phyloP scores from a whole-genome alignment of 768 basidiomycete genomes.

The Termitomyces sp. region DNA sequence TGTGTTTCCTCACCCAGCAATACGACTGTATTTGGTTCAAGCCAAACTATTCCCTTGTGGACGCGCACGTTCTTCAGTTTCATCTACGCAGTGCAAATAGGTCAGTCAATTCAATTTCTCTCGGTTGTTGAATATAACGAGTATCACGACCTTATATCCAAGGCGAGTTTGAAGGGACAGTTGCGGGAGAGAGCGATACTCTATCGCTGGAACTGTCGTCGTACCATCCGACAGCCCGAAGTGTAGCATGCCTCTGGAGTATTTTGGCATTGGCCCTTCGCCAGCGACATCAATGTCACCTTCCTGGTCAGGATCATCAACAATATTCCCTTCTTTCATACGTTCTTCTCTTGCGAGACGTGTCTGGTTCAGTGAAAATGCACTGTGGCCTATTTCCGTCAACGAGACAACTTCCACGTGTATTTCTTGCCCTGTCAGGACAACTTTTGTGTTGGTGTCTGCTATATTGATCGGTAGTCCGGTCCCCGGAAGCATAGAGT shows the following conservation, averaged over 20 bases:
- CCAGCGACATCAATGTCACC: slow-evolving; percentile 57
- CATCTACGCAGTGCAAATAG: slow-evolving; percentile 39
- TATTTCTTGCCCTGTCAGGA: slow-evolving; percentile 39
- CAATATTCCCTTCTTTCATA: slow-evolving; percentile 44
- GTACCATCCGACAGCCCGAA: slow-evolving; percentile 79
- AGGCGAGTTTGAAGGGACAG: slow-evolving; percentile 74
- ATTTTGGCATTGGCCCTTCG: slow-evolving; percentile 75
- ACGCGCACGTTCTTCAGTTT: slow-evolving; percentile 64
- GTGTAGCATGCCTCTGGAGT: slow-evolving; percentile 74
- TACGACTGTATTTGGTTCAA: slow-evolving; percentile 63
- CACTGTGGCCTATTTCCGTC: slow-evolving; percentile 83
- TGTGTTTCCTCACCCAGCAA: slow-evolving; percentile 58
- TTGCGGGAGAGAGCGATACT: slow-evolving; percentile 62
- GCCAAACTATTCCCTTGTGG: slow-evolving; percentile 66
- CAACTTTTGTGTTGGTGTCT: slow-evolving; percentile 25
- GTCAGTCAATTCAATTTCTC: neutral
- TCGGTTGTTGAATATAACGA: neutral
- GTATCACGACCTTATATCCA: slow-evolving; percentile 67
- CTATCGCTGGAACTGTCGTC: slow-evolving; percentile 65
- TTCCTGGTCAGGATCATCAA: slow-evolving; percentile 34
- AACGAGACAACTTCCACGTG: slow-evolving; percentile 74
- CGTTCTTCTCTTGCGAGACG: slow-evolving; percentile 62
- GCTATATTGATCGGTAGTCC: slow-evolving; percentile 52
- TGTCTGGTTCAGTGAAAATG: slow-evolving; percentile 71
- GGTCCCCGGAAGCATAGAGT: slow-evolving; percentile 67